phyloP scores from a whole-genome alignment of 1,284 basidiomycete genomes.

The Sporisorium reilianum region DNA sequence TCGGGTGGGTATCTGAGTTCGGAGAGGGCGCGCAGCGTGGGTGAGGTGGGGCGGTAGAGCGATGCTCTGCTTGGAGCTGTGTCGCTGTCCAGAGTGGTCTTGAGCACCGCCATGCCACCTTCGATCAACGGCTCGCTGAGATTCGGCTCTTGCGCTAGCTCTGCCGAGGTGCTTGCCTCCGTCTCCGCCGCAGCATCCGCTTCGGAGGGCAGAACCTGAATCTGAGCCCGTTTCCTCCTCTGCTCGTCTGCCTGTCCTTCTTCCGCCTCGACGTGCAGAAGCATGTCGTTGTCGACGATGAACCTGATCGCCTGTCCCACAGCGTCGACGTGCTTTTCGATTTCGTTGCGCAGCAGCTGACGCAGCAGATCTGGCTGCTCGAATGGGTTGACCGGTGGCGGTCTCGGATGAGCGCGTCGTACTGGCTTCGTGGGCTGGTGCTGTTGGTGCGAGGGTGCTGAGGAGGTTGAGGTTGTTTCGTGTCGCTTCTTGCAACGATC shows the following conservation, averaged over 20 bases:
- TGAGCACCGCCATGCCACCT: conserved; percentile 31
- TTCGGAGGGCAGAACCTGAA: conserved; percentile 32
- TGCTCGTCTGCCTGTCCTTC: conserved; percentile 82
- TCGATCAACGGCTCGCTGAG: conserved; percentile 22
- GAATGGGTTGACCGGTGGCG: conserved; percentile 62
- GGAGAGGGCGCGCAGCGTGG: conserved; percentile 53
- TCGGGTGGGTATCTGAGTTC: conserved; percentile 63
- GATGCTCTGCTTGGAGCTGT: conserved; percentile 6
- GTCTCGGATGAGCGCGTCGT: conserved; percentile 51
- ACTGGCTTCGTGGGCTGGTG: conserved; percentile 7
- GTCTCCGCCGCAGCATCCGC: not conserved
- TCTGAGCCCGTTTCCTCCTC: conserved; percentile 52
- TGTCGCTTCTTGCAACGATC: conserved; percentile 57
- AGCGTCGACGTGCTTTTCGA: conserved; percentile 89
- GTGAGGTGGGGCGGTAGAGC: conserved; percentile 50
- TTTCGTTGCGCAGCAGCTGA: conserved; percentile 84
- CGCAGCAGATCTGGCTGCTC: conserved; percentile 63
- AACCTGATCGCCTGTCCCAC: conserved; percentile 93
- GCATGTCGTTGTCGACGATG: conserved; percentile 89
- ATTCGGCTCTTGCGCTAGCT: conserved; percentile 2
- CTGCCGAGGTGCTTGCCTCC: not conserved
- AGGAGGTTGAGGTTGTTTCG: conserved; percentile 7
- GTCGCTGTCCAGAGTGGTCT: not conserved
- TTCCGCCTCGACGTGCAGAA: conserved; percentile 82
- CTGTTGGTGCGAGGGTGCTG: conserved; percentile 10